Conservation (phyloP, 352 stramenopile species). For the Phytophthora fragariaefolia region DNA sequence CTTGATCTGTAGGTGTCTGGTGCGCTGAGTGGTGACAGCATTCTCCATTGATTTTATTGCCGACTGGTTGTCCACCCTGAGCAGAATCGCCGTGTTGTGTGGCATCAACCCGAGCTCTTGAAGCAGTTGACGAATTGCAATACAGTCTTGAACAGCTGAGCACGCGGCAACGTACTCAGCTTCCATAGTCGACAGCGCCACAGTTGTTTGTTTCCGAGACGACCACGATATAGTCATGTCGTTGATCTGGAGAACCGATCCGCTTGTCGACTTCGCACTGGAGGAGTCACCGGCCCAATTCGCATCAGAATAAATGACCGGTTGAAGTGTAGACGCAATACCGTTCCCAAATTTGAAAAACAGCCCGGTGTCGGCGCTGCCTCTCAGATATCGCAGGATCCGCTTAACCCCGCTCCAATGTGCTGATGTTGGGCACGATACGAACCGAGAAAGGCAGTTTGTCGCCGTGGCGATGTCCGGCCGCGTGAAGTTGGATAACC, state of each 20-base stretch:
- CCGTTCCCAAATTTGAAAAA: constrained; percentile 7
- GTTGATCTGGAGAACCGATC: constrained; percentile 15
- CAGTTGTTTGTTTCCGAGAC: constrained; percentile 11
- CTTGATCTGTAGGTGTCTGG: constrained; percentile 8
- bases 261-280: constrained; percentile 15
- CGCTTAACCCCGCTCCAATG: constrained; percentile 18
- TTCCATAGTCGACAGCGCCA: constrained; percentile 19
- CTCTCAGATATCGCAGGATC: constrained; percentile 5
- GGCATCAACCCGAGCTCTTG: constrained; percentile 1
- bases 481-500: constrained; percentile 17
- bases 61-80: constrained; percentile 18
- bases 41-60: constrained; percentile 23
- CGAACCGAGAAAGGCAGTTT: constrained; percentile 14
- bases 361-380: background rate
- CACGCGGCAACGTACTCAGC: constrained; percentile 20
- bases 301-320: constrained; percentile 10
- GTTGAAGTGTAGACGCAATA: background rate
- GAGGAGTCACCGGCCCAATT: constrained; percentile 18
- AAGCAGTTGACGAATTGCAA: constrained; percentile 14
- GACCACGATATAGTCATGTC: constrained; percentile 16
- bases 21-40: constrained; percentile 7
- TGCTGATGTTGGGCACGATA: constrained; percentile 1
- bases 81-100: background rate
- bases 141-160: constrained; percentile 20
- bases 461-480: constrained; percentile 12